These are phyloP conservation scores for Anisodus tanguticus DNA, from an alignment of 257 asterid species.

Conservation along the genomic window DNA sequence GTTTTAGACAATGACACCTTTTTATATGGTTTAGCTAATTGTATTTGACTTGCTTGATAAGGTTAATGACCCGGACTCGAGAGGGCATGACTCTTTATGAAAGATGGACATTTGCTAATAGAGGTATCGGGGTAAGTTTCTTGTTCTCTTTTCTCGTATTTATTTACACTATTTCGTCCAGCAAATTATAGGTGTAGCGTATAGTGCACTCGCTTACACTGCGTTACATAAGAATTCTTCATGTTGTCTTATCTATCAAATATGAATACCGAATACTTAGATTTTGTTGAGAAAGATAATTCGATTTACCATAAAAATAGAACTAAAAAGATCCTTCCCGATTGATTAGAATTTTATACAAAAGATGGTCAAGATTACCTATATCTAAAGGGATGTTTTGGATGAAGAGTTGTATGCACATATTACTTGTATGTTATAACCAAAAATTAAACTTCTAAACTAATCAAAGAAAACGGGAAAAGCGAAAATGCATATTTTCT, in stretches of 20 bases:
- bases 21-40: neutral
- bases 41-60: slow-evolving; percentile 41
- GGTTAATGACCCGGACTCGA: slow-evolving; percentile 88
- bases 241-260: neutral
- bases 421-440: neutral
- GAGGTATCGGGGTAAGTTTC: slow-evolving; percentile 58
- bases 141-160: slow-evolving; percentile 21
- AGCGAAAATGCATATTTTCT: neutral
- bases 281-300: neutral
- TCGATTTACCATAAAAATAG: neutral
- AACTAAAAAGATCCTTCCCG: neutral
- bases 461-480: neutral
- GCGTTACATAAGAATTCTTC: neutral
- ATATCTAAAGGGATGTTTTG: neutral
- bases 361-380: slow-evolving; percentile 3
- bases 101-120: slow-evolving; percentile 56
- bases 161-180: slow-evolving; percentile 4
- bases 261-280: neutral
- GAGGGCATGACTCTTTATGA: slow-evolving; percentile 54
- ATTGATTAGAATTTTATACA: neutral
- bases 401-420: slow-evolving; percentile 1
- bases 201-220: neutral
- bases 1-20: slow-evolving; percentile 3
- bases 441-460: neutral
- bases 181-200: slow-evolving; percentile 6